These are phyloP conservation scores for Calocera viscosa DNA, from an alignment of 768 basidiomycete species.

Conservation along the genomic window DNA sequence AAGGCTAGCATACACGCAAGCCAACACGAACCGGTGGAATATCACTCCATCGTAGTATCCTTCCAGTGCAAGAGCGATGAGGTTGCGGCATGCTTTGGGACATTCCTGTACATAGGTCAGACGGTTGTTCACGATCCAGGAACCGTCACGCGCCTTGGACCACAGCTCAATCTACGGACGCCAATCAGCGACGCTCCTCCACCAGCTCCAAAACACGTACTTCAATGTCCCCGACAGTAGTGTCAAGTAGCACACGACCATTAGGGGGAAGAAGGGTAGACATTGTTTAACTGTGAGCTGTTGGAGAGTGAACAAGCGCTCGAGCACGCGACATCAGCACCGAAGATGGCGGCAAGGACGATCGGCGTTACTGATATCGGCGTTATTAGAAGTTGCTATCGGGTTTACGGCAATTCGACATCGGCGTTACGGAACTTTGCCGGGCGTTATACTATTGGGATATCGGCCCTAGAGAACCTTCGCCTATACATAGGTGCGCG, in stretches of 20 bases:
- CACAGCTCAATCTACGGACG: conserved; percentile 71
- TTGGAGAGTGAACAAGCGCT: not conserved
- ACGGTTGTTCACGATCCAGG: not conserved
- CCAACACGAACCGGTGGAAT: conserved; percentile 63
- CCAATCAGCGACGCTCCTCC: not conserved
- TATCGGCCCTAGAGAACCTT: too few species aligned
- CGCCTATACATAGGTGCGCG: too few species aligned
- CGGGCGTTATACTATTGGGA: too few species aligned
- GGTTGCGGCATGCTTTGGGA: conserved; percentile 87
- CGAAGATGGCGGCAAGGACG: not conserved
- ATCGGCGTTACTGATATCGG: too few species aligned
- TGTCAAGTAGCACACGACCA: conserved; percentile 77
- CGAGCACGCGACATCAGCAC: not conserved
- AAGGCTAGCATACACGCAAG: not conserved
- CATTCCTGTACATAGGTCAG: conserved; percentile 49
- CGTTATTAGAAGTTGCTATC: too few species aligned
- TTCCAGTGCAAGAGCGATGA: conserved; percentile 78
- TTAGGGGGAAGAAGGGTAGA: conserved; percentile 56
- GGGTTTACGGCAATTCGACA: too few species aligned
- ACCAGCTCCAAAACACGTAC: conserved; percentile 15
- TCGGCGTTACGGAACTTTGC: too few species aligned
- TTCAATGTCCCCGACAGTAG: conserved; percentile 65
- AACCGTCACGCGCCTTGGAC: conserved; percentile 51
- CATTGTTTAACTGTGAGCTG: conserved; percentile 33
- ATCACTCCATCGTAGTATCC: conserved; percentile 95